Conservation (phyloP, 352 stramenopile species). For the Pythium myriotylum region DNA sequence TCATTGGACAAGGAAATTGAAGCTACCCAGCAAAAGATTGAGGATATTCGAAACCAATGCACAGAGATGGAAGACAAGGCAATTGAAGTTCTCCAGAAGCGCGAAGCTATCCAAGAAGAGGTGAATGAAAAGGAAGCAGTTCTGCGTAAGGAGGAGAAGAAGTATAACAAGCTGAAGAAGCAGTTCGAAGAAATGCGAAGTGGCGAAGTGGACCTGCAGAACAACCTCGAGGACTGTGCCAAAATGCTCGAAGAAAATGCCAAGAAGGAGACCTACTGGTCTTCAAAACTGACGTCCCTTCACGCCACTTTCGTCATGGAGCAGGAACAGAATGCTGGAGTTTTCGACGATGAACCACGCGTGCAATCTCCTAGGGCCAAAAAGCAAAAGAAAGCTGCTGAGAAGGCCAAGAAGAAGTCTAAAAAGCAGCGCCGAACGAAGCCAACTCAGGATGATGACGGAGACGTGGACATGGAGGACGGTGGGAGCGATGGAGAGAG, state of each 20-base stretch:
- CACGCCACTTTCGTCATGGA: conserved; percentile 60
- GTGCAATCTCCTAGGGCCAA: conserved; percentile 37
- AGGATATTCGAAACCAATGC: conserved; percentile 88
- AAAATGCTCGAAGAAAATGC: conserved; percentile 93
- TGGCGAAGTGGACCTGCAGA: conserved; percentile 93
- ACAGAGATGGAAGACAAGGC: conserved; percentile 93
- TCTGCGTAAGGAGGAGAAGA: conserved; percentile 70
- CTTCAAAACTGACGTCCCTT: conserved; percentile 70
- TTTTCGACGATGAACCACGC: conserved; percentile 56
- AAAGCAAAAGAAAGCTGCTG: conserved; percentile 24
- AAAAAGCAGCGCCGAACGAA: conserved; percentile 25
- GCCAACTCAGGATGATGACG: conserved; percentile 21
- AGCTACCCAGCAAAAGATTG: conserved; percentile 69
- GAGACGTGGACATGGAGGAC: conserved; percentile 49
- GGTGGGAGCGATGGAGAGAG: conserved; percentile 24
- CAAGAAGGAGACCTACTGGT: conserved; percentile 90
- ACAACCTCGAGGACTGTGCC: conserved; percentile 92
- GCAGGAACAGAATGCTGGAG: conserved; percentile 72
- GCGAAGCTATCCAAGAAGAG: conserved; percentile 90
- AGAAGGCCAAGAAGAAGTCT: conserved; percentile 24
- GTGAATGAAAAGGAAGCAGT: conserved; percentile 87
- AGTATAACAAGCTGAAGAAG: conserved; percentile 89
- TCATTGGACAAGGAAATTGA: conserved; percentile 81
- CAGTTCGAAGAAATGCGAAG: conserved; percentile 90
- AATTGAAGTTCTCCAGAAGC: conserved; percentile 88